These are phyloP conservation scores for Rhododendron simsii DNA, from an alignment of 148 eudicot species.

Conservation along the genomic window DNA sequence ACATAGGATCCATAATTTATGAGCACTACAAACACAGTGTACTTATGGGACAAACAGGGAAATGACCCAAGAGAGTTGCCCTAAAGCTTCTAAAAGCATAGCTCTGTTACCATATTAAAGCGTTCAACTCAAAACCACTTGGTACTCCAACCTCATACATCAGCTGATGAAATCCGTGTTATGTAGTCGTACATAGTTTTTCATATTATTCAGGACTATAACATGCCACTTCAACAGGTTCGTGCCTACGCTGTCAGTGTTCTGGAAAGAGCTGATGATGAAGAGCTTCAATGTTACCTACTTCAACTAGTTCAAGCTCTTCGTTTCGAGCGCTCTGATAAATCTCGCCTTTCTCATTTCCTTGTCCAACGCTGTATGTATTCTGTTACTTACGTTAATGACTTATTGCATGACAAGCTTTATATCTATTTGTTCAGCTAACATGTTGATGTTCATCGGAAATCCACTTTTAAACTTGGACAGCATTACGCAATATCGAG, in stretches of 20 bases:
- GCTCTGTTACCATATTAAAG: not conserved
- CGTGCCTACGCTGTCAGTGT: conserved; percentile 97
- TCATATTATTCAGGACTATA: not conserved
- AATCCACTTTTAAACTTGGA: conserved; percentile 13
- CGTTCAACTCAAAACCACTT: not conserved
- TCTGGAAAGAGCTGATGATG: conserved; percentile 96
- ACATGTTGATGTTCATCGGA: conserved; percentile 8
- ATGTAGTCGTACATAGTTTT: not conserved
- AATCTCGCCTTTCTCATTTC: conserved; percentile 86
- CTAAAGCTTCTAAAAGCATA: not conserved
- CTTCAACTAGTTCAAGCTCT: conserved; percentile 99
- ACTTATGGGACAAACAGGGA: not conserved
- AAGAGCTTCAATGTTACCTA: conserved; percentile 94
- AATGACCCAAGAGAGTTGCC: not conserved
- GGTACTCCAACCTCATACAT: not conserved
- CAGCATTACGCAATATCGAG: conserved; percentile 84
- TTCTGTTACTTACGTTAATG: not conserved
- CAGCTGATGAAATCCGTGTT: not conserved
- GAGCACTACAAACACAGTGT: not conserved
- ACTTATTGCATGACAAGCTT: not conserved
- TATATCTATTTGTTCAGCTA: conserved; percentile 6
- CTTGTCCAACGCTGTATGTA: conserved; percentile 90
- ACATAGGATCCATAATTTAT: not conserved
- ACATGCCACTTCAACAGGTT: conserved; percentile 48
- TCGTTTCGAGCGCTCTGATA: conserved; percentile 95